Base-by-base conservation (phyloP, 139 green algal species). In the Penium margaritaceum region DNA sequence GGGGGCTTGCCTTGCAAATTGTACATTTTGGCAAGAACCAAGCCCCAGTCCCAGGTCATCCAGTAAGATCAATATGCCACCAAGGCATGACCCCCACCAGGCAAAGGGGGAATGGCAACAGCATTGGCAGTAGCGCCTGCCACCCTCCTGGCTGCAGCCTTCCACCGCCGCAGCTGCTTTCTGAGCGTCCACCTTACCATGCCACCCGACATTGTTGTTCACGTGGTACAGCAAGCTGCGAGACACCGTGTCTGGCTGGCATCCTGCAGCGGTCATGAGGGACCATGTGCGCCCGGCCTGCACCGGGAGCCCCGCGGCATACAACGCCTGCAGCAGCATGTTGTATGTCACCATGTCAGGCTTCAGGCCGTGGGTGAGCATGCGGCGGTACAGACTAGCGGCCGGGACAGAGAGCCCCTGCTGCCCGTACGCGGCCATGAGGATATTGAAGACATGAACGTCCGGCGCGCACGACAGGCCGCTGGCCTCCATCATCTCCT, bases 281-380 rank as follows among this genome's bases (percentile, higher is more conserved):
- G 24, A 21, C 5, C 24, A 63, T 1, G 66, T 35, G 1, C 30
- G 33, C 35, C 36, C 19, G 5, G 66, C 66, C 17, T 64, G 38
- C 27, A 6, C 39, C 3, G 54, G 36, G 38, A 58, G 66, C 33
- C 63, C 62, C 19, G 62, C 62, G 14, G 69, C 69, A 24, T 27
- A 63, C 17, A 57, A 24, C 7, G 44, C 71, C n/a, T 55, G 39
- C 15, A 78, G 67, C n/a, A 78, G 62, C 34, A 38, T 75, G 37
- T 63, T 78, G 54, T 78, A 78, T 0, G 41, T 75, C n/a, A 78
- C 71, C 29, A 29, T 32, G 43, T 78, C 43, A 27, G 71, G 71
- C 27, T 24, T n/a, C 29, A 78, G 19, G n/a, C 71, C 71, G 2
- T 63, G 30, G 15, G 39, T 43, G 27, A 44, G 29, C 71, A 78